Evolutionary conservation across 176 grass and related monocot species (phyloP).

Genomic region (Eragrostis nindensis): DNA sequence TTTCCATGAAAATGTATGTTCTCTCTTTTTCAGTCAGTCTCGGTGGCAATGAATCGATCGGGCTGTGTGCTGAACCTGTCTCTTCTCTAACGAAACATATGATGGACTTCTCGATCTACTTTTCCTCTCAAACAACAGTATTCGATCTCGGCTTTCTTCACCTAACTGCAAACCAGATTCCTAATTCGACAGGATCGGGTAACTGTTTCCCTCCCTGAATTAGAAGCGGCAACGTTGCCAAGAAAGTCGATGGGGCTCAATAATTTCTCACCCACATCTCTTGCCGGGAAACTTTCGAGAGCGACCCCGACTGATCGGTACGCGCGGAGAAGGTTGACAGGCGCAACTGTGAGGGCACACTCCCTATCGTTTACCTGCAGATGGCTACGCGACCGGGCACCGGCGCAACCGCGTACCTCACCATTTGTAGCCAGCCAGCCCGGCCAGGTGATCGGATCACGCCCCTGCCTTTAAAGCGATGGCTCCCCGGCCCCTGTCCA

Average conservation of each 20-base stretch:
- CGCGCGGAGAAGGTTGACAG: slow-evolving; percentile 23
- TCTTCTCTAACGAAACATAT: neutral
- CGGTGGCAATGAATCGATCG: neutral
- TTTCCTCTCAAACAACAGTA: neutral
- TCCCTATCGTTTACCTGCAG: slow-evolving; percentile 35
- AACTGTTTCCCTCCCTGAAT: neutral
- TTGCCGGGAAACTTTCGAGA: neutral
- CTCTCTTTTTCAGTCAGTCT: neutral
- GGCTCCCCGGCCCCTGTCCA: slow-evolving; percentile 40
- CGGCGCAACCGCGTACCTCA: neutral
- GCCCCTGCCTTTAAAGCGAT: slow-evolving; percentile 43
- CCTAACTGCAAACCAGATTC: neutral
- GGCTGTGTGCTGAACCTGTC: neutral
- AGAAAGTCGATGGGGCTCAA: slow-evolving; percentile 3
- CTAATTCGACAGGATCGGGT: neutral
- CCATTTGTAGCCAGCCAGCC: slow-evolving; percentile 31
- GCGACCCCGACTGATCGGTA: neutral
- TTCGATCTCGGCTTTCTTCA: neutral
- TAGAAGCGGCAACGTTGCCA: neutral
- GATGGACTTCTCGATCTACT: neutral
- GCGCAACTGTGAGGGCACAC: slow-evolving; percentile 20
- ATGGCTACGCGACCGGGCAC: slow-evolving; percentile 18
- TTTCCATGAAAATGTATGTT: neutral
- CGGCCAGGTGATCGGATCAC: slow-evolving; percentile 13
- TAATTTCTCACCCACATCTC: neutral